A percentile compares a stretch with the other conserved stretches of the same genome.
These are phyloP conservation scores for Exophiala aquamarina DNA, from an alignment of 2,329 filamentous ascomycete species.

Conservation along the genomic window DNA sequence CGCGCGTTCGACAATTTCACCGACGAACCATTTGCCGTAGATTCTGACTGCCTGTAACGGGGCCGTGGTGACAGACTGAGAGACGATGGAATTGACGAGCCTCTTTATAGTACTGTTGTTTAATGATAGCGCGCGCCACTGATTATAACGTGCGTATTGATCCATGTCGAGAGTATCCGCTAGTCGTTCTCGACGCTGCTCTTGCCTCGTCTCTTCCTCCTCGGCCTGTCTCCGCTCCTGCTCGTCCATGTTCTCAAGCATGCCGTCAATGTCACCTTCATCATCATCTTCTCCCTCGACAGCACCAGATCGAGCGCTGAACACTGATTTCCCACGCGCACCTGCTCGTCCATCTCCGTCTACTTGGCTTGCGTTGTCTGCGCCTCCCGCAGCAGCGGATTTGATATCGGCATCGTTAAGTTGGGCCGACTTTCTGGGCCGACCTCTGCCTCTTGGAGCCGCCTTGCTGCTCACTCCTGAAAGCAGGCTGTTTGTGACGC, in stretches of 20 bases:
- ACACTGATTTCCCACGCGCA: conserved; percentile 22
- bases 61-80: conserved; percentile 64
- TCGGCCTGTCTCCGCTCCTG: conserved; percentile 22
- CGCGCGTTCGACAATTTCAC: conserved; percentile 65
- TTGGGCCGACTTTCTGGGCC: conserved; percentile 27
- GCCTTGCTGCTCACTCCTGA: conserved; percentile 24
- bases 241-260: conserved; percentile 27
- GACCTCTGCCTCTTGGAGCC: conserved; percentile 23
- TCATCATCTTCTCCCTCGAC: conserved; percentile 29
- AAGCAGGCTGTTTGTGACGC: conserved; percentile 23
- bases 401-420: conserved; percentile 23
- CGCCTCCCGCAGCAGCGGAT: conserved; percentile 7
- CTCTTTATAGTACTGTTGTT: conserved; percentile 51
- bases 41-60: conserved; percentile 65
- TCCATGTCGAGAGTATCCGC: conserved; percentile 24
- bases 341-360: conserved; percentile 11
- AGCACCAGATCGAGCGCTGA: conserved; percentile 23
- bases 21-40: conserved; percentile 67
- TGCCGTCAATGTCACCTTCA: conserved; percentile 27
- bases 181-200: conserved; percentile 21
- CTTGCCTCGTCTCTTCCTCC: conserved; percentile 22
- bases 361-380: conserved; percentile 14
- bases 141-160: conserved; percentile 23
- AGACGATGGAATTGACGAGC: conserved; percentile 67
- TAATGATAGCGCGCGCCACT: conserved; percentile 32